Conservation (phyloP, 192 early-diverging fungal species). For the Podila epigama region DNA sequence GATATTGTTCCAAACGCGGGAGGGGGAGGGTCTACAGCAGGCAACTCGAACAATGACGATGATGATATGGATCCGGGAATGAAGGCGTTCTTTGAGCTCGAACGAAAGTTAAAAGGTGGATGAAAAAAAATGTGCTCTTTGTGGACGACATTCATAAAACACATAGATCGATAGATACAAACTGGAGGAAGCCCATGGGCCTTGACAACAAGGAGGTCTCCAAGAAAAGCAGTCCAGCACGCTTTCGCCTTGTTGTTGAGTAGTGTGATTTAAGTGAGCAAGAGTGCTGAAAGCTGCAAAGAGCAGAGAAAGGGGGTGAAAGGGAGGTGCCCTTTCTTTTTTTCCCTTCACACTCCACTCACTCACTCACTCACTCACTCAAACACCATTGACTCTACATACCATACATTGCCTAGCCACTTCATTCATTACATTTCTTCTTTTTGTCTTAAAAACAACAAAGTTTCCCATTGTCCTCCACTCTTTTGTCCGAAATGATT, state of each 20-base stretch:
- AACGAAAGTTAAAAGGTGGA: constrained; percentile 49
- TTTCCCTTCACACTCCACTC: not conserved
- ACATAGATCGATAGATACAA: not conserved
- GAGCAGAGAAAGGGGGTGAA: not conserved
- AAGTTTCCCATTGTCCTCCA: not conserved
- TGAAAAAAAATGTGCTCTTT: not conserved
- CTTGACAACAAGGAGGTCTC: no score
- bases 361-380: not conserved
- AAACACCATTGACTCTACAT: not conserved
- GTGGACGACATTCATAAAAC: not conserved
- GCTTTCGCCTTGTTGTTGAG: no score
- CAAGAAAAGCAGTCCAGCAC: no score
- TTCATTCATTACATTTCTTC: not conserved
- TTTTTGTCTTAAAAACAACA: no score
- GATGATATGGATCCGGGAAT: constrained; percentile 60
- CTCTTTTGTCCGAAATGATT: constrained; percentile 2
- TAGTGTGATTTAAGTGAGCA: no score
- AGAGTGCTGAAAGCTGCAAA: no score
- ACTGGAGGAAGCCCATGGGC: no score
- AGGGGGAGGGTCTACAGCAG: not conserved
- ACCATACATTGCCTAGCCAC: not conserved
- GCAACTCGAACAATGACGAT: constrained; percentile 12
- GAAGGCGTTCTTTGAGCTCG: constrained; percentile 60
- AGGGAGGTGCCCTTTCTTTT: not conserved
- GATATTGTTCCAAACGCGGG: not conserved